A percentile compares a stretch with the other conserved stretches of the same genome.
phyloP scores from a whole-genome alignment of 768 basidiomycete species.

The Favolaschia claudopus region DNA sequence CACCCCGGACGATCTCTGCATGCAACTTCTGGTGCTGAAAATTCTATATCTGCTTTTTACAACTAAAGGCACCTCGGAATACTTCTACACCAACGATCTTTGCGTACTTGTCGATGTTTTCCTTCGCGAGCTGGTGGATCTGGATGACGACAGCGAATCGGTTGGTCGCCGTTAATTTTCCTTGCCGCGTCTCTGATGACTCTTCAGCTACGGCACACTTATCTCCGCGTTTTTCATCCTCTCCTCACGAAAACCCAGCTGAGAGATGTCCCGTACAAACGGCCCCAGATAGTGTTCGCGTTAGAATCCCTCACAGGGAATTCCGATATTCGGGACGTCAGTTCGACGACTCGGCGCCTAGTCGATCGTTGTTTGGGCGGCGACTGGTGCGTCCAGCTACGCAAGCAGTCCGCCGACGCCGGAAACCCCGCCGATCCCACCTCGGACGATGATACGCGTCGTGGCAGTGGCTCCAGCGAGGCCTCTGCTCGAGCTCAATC shows the following conservation, averaged over 20 bases:
- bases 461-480: constrained; percentile 18
- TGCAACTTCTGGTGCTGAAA: constrained; percentile 94
- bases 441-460: constrained; percentile 30
- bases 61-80: constrained; percentile 90
- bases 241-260: constrained; percentile 95
- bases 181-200: neutral
- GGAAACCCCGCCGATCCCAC: constrained; percentile 24
- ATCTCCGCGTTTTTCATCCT: constrained; percentile 94
- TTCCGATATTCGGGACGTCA: constrained; percentile 80
- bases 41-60: constrained; percentile 95
- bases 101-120: constrained; percentile 97
- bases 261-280: constrained; percentile 86
- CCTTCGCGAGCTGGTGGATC: constrained; percentile 88
- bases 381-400: constrained; percentile 84
- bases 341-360: constrained; percentile 86
- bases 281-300: constrained; percentile 83
- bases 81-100: constrained; percentile 98
- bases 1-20: constrained; percentile 90
- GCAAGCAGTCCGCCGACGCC: constrained; percentile 43
- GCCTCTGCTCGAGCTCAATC: constrained; percentile 23
- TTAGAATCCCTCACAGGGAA: constrained; percentile 82
- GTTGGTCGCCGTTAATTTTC: constrained; percentile 56
- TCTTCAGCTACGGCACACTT: constrained; percentile 88
- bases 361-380: constrained; percentile 91
- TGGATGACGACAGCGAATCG: constrained; percentile 94